Conservation (phyloP, 2,329 filamentous ascomycete genomes). For the Colletotrichum sp. region DNA sequence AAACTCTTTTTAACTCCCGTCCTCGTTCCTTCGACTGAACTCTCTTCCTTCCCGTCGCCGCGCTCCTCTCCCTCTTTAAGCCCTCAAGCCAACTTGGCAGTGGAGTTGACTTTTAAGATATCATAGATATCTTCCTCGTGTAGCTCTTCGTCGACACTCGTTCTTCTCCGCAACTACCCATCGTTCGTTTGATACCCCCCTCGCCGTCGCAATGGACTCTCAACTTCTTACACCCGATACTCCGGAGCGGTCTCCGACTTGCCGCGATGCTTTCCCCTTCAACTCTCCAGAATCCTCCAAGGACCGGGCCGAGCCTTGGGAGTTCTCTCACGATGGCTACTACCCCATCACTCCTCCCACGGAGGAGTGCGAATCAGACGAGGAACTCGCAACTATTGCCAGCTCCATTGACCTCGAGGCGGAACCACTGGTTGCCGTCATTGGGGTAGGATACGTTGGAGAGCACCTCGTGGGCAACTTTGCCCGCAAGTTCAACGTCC, state of each 20-base stretch:
- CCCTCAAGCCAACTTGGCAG: constrained; percentile 1
- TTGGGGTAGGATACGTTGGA: constrained; percentile 60
- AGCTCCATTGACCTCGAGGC: constrained; percentile 19
- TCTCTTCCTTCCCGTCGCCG: background rate
- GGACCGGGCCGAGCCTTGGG: constrained; percentile 5
- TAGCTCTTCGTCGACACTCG: background rate
- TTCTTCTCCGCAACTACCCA: background rate
- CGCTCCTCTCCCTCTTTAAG: constrained; percentile 3
- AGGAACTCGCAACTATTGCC: constrained; percentile 16
- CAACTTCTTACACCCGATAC: constrained; percentile 15
- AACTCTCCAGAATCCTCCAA: background rate
- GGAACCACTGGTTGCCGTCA: constrained; percentile 48
- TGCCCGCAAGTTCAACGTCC: constrained; percentile 40
- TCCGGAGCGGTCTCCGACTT: constrained; percentile 9
- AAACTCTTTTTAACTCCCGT: constrained; percentile 19
- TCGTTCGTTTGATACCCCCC: constrained; percentile 1
- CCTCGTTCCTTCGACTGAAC: background rate
- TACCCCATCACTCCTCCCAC: constrained; percentile 23
- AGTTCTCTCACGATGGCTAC: constrained; percentile 5
- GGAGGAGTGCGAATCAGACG: constrained; percentile 22
- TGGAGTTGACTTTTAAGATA: constrained; percentile 11
- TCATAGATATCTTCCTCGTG: constrained; percentile 1
- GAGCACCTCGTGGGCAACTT: constrained; percentile 52
- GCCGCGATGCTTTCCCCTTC: constrained; percentile 7
- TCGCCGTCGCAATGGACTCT: constrained; percentile 6